Conservation (phyloP, 2,329 filamentous ascomycete species). For the Nemania serpens region DNA sequence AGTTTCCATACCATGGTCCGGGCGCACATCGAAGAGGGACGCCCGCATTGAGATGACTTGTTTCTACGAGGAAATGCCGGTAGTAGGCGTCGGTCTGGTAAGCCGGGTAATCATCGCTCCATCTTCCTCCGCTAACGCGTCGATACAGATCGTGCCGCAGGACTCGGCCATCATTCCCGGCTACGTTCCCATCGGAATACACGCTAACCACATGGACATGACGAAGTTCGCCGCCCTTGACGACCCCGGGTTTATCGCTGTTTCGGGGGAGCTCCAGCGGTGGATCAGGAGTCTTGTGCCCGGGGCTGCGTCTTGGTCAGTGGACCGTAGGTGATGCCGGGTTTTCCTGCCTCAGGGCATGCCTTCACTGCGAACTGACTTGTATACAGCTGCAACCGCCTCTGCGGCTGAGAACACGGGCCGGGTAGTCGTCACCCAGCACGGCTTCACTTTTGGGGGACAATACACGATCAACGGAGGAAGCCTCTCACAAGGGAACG, state of each 20-base stretch:
- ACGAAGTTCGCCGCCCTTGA: background rate
- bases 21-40: background rate
- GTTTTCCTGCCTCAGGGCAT: too few relatives aligned
- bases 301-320: too few relatives aligned
- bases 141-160: slow-evolving; percentile 1
- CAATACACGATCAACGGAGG: background rate
- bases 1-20: background rate
- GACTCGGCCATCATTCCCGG: slow-evolving; percentile 2
- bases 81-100: background rate
- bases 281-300: background rate
- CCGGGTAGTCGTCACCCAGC: too few relatives aligned
- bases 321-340: too few relatives aligned
- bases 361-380: too few relatives aligned
- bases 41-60: background rate
- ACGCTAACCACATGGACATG: slow-evolving; percentile 6
- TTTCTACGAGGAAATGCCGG: slow-evolving; percentile 10
- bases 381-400: too few relatives aligned
- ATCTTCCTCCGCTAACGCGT: background rate
- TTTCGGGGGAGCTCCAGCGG: background rate
- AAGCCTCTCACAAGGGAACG: background rate
- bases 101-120: background rate
- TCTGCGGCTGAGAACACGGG: too few relatives aligned
- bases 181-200: background rate
- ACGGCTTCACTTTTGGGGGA: too few relatives aligned
- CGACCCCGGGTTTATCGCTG: background rate